Evolutionary conservation across 495 filamentous ascomycete species (phyloP), one percentile per base, ranked within the genome.

Genomic region (Penicillium flavigenum): DNA sequence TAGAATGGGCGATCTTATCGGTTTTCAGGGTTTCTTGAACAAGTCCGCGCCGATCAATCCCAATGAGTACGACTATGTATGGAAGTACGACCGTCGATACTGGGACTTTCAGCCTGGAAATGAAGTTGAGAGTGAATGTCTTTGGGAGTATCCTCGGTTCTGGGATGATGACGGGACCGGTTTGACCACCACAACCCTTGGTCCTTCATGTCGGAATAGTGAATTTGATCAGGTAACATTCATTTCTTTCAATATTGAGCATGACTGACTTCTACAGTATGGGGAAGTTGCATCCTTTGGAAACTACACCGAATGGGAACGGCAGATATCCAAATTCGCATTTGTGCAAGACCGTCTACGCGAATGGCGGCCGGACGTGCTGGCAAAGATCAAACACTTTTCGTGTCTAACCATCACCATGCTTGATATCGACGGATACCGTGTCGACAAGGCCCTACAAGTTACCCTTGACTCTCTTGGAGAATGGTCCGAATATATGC

Each of bases 391-490:
- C 29, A 59, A 75, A 58, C 66, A 64, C 20, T 61, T 73, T 16
- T 70, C 69, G 12, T 77, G 75, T 56, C 69, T 77, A 27, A 67
- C 69, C 17, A 75, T 77, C 46, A 54, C 67, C 32, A 75, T 77
- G 75, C 62, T 80, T 36, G 77, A 80, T 46, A 72, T 80, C 44
- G 77, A 80, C 61, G 77, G 77, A 20, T 79, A 74, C 54, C 73
- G 77, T 7, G 75, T 80, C 47, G 77, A 80, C 55, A 80, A 80
- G 58, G 77, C 73, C 20, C 57, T 76, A 39, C 73, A 78, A 47
- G 70, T 79, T 26, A 80, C 77, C 16, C 67, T 76, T 24, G 77
- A 79, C 58, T 70, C 76, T 7, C 69, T 73, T 53, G 77, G 67
- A 51, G 72, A 77, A 36, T 80, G 72, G 58, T 71, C 76, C 42